phyloP scores from a whole-genome alignment of 768 basidiomycete species.

The Tricholoma furcatifolium region DNA sequence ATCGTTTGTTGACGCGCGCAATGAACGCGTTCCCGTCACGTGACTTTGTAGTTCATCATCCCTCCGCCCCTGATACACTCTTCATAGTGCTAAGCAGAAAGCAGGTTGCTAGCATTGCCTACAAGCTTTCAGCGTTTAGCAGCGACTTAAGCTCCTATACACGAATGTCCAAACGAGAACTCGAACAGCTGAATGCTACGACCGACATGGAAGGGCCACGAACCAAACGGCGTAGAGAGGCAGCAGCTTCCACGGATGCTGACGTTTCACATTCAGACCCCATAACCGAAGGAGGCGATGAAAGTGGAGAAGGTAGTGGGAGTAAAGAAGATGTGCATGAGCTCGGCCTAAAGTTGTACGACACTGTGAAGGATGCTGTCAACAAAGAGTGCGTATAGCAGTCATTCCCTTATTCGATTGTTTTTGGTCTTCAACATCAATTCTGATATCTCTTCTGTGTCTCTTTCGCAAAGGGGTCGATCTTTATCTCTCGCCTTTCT shows the following conservation, averaged over 20 bases:
- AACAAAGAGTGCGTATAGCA: constrained; percentile 83
- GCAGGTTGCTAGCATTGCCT: constrained; percentile 5
- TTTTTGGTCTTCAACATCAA: constrained; percentile 27
- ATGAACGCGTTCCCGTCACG: constrained; percentile 17
- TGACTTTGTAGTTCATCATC: constrained; percentile 18
- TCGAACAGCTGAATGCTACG: constrained; percentile 31
- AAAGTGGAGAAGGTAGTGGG: constrained; percentile 19
- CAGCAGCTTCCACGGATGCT: constrained; percentile 38
- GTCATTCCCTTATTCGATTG: constrained; percentile 44
- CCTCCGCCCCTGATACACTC: constrained; percentile 10
- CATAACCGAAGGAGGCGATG: constrained; percentile 20
- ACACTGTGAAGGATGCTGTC: constrained; percentile 76
- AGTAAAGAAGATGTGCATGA: constrained; percentile 51
- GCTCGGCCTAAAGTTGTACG: constrained; percentile 72
- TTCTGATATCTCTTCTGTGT: constrained; percentile 26
- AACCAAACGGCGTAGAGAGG: constrained; percentile 44
- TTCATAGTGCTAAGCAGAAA: constrained; percentile 3
- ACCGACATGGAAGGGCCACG: constrained; percentile 38
- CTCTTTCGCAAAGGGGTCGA: constrained; percentile 51
- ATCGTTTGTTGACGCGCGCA: constrained; percentile 6
- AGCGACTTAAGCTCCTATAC: neutral
- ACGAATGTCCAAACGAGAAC: constrained; percentile 42
- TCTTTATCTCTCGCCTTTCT: constrained; percentile 64
- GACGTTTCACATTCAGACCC: constrained; percentile 37
- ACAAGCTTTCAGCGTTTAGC: constrained; percentile 3